Base-by-base conservation (phyloP, 139 green algal genomes). In the Trebouxia sp. region DNA sequence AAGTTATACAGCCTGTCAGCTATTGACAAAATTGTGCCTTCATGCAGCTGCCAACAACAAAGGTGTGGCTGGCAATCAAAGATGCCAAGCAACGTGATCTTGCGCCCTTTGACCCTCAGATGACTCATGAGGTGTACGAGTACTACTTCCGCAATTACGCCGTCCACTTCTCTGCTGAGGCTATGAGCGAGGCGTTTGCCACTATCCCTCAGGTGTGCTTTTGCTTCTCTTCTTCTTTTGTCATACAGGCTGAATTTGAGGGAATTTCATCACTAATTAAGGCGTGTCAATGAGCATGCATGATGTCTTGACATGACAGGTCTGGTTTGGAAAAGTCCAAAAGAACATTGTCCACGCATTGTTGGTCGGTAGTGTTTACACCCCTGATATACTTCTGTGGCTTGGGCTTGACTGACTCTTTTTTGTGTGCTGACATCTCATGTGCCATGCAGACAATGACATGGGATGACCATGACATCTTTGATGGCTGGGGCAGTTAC, bases 401-500 rank as follows among this genome's bases (percentile, higher is more conserved):
- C n/a, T n/a, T n/a, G n/a, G n/a, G n/a, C n/a, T 80, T 66, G 84
- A 90, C 48, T 47, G 78, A 8, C 35, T 80, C 20, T 30, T 28
- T 38, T 87, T 84, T n/a, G n/a, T n/a, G n/a, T n/a, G n/a, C n/a
- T n/a, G n/a, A n/a, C 48, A 78, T 65, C 1, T 20, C 30, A 0
- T 7, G 55, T 4, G 69, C 76, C 32, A 38, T 90, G 0, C 47
- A 69, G 82, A 75, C 80, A 9, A 58, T 58, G 37, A 87, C 86
- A 22, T 93, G 85, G 84, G 90, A 93, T 62, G 90, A 94, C 58
- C 90, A 94, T 50, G 91, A 95, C 81, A 92, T 95, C 66, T 96
- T 90, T 35, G 86, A 89, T 62, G 87, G 87, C 14, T 94, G 86
- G 83, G 92, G 91, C 41, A 87, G 67, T 43, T 95, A 94, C 76